These are phyloP conservation scores for Ceratocystis harringtonii DNA, from an alignment of 2,329 filamentous ascomycete genomes.

Conservation along the genomic window DNA sequence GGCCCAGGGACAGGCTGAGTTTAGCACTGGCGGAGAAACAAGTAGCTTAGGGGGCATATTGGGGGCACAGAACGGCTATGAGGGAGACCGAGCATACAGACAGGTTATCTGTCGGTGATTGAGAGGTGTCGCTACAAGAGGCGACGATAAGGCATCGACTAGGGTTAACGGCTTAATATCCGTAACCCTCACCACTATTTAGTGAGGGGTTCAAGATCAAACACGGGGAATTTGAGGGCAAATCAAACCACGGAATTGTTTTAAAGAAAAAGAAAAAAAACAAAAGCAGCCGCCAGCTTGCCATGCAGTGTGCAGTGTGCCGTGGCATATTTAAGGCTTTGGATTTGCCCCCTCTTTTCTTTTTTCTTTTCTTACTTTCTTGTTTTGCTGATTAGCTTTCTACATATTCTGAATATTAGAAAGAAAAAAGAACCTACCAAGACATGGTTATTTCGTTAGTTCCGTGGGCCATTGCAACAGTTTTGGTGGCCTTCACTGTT, in stretches of 20 bases:
- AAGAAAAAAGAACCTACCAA: background rate
- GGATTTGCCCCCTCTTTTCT: background rate
- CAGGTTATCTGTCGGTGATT: background rate
- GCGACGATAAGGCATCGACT: background rate
- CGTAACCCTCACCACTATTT: background rate
- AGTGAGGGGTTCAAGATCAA: background rate
- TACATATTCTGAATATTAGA: background rate
- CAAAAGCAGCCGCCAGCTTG: background rate
- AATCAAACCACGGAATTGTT: background rate
- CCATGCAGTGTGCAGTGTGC: too few relatives aligned
- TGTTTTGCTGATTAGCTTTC: background rate
- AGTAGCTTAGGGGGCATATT: conserved; percentile 23
- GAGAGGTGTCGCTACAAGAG: background rate
- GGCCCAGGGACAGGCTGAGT: conserved; percentile 64
- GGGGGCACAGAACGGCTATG: background rate
- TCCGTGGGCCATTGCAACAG: conserved; percentile 23
- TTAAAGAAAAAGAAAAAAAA: background rate
- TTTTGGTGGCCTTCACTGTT: conserved; percentile 25
- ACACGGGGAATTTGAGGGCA: background rate
- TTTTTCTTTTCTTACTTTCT: background rate
- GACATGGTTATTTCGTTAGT: background rate
- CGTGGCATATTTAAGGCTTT: background rate
- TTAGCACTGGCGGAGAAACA: conserved; percentile 53
- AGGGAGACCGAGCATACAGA: background rate
- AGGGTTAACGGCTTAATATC: background rate